These are phyloP conservation scores for Periglandula ipomoeae DNA, from an alignment of 2,329 filamentous ascomycete species.

Conservation along the genomic window DNA sequence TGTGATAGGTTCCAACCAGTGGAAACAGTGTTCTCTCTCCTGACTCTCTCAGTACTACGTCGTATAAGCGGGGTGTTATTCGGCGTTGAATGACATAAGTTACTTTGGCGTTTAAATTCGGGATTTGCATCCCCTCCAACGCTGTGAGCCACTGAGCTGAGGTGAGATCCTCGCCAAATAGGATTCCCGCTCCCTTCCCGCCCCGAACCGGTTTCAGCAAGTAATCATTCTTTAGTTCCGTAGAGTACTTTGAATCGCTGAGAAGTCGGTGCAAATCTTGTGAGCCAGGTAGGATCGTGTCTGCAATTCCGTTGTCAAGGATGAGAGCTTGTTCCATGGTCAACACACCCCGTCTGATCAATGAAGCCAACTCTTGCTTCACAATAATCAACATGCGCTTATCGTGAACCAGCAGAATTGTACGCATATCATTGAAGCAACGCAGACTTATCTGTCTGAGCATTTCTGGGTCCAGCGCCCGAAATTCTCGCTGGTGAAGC, in stretches of 20 bases:
- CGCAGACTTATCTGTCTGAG: constrained; percentile 25
- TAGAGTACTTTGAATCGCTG: constrained; percentile 5
- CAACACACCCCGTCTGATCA: constrained; percentile 19
- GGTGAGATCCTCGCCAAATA: constrained; percentile 28
- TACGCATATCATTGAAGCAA: constrained; percentile 32
- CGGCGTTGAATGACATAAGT: constrained; percentile 22
- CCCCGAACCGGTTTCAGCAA: constrained; percentile 29
- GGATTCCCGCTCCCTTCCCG: constrained; percentile 30
- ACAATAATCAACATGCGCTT: constrained; percentile 33
- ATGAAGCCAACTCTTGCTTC: constrained; percentile 21
- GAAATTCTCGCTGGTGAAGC: constrained; percentile 28
- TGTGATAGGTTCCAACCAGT: constrained; percentile 26
- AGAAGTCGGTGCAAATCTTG: constrained; percentile 15
- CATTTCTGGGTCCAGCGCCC: constrained; percentile 20
- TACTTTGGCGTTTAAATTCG: constrained; percentile 4
- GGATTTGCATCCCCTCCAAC: constrained; percentile 12
- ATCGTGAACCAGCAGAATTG: constrained; percentile 30
- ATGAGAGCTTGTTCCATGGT: constrained; percentile 16
- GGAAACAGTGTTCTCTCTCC: constrained; percentile 17
- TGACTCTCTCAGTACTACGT: constrained; percentile 20
- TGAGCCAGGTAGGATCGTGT: constrained; percentile 25
- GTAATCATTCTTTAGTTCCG: constrained; percentile 17
- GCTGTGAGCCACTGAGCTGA: constrained; percentile 19
- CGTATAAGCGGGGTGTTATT: constrained; percentile 21
- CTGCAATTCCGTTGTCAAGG: constrained; percentile 20